phyloP scores from a whole-genome alignment of 1,139 yeast species.

The Kurtzmaniella quercitrusa region DNA sequence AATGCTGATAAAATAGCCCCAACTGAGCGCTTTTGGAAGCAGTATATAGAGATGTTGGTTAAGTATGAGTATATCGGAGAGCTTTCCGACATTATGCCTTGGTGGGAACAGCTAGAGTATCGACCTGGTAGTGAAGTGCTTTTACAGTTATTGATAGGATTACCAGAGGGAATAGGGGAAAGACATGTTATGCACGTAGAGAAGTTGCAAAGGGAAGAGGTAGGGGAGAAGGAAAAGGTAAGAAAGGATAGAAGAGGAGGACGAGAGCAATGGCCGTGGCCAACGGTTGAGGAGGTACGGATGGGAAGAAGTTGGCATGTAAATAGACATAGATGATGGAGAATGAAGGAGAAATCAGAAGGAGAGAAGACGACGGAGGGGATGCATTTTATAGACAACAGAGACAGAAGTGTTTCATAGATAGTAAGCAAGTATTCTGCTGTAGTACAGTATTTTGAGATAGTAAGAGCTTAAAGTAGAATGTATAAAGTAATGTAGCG shows the following conservation, averaged over 20 bases:
- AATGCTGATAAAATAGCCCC: slow-evolving; percentile 32
- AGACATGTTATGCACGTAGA: slow-evolving; percentile 39
- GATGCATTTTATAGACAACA: neutral
- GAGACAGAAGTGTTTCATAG: no score
- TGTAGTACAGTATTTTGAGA: no score
- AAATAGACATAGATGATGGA: neutral
- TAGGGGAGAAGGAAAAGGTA: neutral
- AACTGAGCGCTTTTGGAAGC: slow-evolving; percentile 42
- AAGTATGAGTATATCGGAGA: slow-evolving; percentile 47
- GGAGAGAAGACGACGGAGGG: neutral
- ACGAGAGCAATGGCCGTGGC: slow-evolving; percentile 2
- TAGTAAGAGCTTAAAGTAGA: no score
- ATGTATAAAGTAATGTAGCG: no score
- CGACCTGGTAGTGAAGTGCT: slow-evolving; percentile 41
- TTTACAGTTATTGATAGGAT: slow-evolving; percentile 29
- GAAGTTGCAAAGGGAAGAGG: slow-evolving; percentile 15
- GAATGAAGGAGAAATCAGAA: neutral
- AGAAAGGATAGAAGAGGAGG: neutral
- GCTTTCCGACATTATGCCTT: slow-evolving; percentile 46
- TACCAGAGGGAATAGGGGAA: slow-evolving; percentile 36
- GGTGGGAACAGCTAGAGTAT: slow-evolving; percentile 56
- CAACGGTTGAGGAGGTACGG: neutral
- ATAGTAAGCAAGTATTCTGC: no score
- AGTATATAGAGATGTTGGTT: slow-evolving; percentile 49
- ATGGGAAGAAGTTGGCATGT: neutral